Percentiles rank a stretch among this genome's conserved stretches.
Conservation (phyloP, 208 protist genomes). For the Crithidia expoeki region DNA sequence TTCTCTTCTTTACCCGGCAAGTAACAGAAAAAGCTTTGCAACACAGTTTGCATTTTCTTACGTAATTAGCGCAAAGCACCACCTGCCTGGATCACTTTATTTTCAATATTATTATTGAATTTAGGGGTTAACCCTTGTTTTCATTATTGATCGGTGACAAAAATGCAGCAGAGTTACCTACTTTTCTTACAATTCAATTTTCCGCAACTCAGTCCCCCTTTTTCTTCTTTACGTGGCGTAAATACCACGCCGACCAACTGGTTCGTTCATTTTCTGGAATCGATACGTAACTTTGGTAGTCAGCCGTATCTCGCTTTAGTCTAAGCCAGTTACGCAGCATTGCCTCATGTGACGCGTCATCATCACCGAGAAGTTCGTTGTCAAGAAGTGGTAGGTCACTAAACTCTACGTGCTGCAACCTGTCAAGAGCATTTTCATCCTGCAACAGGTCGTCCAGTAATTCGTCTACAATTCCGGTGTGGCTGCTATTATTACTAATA, state of each 20-base stretch:
- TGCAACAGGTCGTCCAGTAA: conserved; percentile 39
- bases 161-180: neutral
- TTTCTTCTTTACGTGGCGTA: conserved; percentile 58
- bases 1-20: no score
- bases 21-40: no score
- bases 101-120: no score
- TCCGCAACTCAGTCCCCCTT: conserved; percentile 11
- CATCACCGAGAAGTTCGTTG: conserved; percentile 52
- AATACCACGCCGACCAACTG: conserved; percentile 79
- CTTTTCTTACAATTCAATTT: neutral
- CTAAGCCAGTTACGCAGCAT: conserved; percentile 53
- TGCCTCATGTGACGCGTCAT: conserved; percentile 32
- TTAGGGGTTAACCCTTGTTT: neutral
- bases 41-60: no score
- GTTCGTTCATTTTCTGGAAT: conserved; percentile 69
- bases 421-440: conserved; percentile 48
- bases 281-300: conserved; percentile 74
- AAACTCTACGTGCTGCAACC: conserved; percentile 38
- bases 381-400: conserved; percentile 52
- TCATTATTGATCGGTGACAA: conserved; percentile 1
- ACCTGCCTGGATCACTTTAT: no score
- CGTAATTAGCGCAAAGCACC: no score
- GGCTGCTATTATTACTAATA: neutral
- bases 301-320: conserved; percentile 54
- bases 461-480: conserved; percentile 14